Percentiles rank a stretch among this genome's conserved stretches.
Conservation (phyloP, 2,329 filamentous ascomycete species). For the Verruconis gallopava region DNA sequence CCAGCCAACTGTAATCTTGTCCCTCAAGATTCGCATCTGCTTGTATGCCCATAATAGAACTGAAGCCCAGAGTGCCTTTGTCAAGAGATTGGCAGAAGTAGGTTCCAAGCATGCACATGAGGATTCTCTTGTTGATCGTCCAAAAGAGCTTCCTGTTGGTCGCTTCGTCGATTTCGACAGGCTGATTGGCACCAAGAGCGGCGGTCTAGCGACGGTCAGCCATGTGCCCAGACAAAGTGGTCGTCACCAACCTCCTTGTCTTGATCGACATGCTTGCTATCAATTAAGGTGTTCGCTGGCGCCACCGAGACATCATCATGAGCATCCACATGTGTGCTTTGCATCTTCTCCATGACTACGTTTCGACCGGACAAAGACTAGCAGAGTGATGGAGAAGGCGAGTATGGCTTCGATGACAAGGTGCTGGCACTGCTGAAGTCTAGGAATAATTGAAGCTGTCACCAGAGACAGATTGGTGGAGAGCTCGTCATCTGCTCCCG, state of each 20-base stretch:
- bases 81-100: constrained; percentile 16
- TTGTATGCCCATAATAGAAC: constrained; percentile 16
- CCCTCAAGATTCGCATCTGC: constrained; percentile 12
- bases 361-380: too few relatives aligned
- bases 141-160: not conserved
- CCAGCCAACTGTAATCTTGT: constrained; percentile 54
- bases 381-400: too few relatives aligned
- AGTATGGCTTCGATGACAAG: too few relatives aligned
- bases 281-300: not conserved
- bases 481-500: not conserved
- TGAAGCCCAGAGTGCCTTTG: constrained; percentile 14
- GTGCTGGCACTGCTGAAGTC: too few relatives aligned
- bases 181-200: not conserved
- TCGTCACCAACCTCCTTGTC: not conserved
- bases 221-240: not conserved
- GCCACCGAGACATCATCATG: not conserved
- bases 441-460: not conserved
- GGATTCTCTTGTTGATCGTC: not conserved
- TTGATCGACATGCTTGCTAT: constrained; percentile 1
- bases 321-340: not conserved
- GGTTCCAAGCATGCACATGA: constrained; percentile 12
- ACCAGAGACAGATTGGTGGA: not conserved
- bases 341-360: constrained; percentile 1
- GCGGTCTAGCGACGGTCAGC: not conserved
- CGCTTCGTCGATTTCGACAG: not conserved